These are phyloP conservation scores for Cercospora beticola DNA, from an alignment of 2,329 filamentous ascomycete genomes.

Conservation along the genomic window DNA sequence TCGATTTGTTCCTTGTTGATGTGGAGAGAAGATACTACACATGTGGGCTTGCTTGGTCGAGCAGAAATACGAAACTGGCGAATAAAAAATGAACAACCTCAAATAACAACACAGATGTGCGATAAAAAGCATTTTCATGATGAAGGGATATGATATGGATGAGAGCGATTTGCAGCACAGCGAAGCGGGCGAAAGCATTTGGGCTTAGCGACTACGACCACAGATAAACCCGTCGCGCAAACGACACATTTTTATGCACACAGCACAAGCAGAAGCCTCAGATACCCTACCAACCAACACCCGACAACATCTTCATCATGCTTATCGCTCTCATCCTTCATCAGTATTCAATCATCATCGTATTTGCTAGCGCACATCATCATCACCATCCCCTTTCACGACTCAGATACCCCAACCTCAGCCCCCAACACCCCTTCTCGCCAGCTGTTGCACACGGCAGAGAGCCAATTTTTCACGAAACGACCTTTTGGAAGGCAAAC, in stretches of 20 bases:
- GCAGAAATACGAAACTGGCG: background rate
- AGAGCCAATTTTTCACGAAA: background rate
- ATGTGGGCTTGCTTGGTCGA: background rate
- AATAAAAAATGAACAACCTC: background rate
- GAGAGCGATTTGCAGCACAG: background rate
- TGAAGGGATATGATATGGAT: background rate
- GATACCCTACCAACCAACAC: background rate
- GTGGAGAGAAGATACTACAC: background rate
- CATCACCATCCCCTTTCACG: no score
- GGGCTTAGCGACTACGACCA: background rate
- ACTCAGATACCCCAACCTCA: background rate
- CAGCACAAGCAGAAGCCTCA: background rate
- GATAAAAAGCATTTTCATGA: background rate
- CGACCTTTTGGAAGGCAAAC: background rate
- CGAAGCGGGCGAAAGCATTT: background rate
- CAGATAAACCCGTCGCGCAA: background rate
- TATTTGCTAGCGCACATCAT: no score
- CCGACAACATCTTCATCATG: background rate
- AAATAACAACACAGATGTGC: background rate
- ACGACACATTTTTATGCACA: background rate
- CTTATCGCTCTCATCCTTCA: background rate
- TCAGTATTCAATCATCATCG: background rate
- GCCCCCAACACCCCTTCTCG: background rate
- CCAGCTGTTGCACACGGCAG: background rate
- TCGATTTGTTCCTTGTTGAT: slow-evolving; percentile 1